phyloP scores from a whole-genome alignment of 371 early-diverging fungal species.

The Saksenaea vasiformis region DNA sequence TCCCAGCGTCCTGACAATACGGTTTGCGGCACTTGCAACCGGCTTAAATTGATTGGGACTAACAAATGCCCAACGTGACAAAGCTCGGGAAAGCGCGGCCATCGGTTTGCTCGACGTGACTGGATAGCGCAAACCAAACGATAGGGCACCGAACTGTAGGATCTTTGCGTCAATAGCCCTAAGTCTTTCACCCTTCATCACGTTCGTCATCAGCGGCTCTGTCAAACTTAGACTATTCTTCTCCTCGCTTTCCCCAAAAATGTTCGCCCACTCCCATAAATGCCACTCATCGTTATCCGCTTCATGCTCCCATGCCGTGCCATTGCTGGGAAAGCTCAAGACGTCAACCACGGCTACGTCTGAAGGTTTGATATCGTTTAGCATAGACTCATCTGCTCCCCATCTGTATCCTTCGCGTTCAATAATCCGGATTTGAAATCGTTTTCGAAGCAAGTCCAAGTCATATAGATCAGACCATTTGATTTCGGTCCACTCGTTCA shows the following conservation, averaged over 20 bases:
- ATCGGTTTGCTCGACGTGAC: background rate
- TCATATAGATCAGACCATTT: slow-evolving; percentile 19
- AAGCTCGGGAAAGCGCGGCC: background rate
- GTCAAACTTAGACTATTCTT: background rate
- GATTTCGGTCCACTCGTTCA: slow-evolving; percentile 11
- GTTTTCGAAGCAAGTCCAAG: slow-evolving; percentile 3
- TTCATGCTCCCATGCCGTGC: background rate
- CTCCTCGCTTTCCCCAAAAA: background rate
- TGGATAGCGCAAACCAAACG: background rate
- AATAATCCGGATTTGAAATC: slow-evolving; percentile 10
- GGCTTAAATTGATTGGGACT: slow-evolving; percentile 12
- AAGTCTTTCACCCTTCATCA: background rate
- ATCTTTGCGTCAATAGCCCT: background rate
- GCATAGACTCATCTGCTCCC: background rate
- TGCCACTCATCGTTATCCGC: background rate
- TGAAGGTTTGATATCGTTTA: background rate
- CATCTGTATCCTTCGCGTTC: slow-evolving; percentile 11
- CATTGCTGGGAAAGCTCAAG: background rate
- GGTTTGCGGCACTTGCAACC: background rate
- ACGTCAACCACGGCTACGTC: background rate
- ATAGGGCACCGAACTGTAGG: slow-evolving; percentile 6
- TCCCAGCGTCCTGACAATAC: slow-evolving; percentile 12
- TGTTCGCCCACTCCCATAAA: background rate
- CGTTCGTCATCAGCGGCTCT: background rate
- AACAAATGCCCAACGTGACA: background rate